Evolutionary conservation across 441 rosid species (phyloP), one percentile per base, ranked within the genome.

Genomic region (Biscutella laevigata): DNA sequence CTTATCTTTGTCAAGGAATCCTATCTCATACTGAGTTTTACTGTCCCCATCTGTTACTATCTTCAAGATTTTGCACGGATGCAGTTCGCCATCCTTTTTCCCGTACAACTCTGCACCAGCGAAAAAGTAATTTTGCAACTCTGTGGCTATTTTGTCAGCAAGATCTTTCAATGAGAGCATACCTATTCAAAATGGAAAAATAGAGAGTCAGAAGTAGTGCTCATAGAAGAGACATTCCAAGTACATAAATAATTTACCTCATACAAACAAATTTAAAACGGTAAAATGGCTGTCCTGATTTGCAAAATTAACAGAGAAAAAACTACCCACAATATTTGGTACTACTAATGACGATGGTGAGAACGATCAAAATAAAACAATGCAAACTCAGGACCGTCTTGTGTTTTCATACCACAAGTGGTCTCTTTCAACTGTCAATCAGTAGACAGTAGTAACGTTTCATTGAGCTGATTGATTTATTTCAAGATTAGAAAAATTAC

Each of bases 151-250:
- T 56, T 59, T 59, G 57, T 80, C 82, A 4, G 95, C 87, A 41
- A 92, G 95, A 68, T 86, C 95, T 73, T 74, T 84, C 74, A 88
- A 64, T 16, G 99, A 67, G 47, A 84, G 86, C 74, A 76, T 84
- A 67, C 95, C 97, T 88, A 69, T 50, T 62, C 55, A 64, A 70
- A 68, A 33, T 32, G 50, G 42, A 26, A 16, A 38, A 45, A 44
- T n/a, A 45, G 34, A 13, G 30, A 22, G 43, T 61, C 8, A 41
- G 36, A 40, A 8, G 37, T 16, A 36, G 17, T 20, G 49, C 34
- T 64, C 14, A 13, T 24, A 32, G 5, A 29, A 5, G 42, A 62
- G 33, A 10, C 25, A 56, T 36, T 29, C 62, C 41, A 36, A 7
- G 7, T 38, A 12, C 13, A 19, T n/a, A 15, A 59, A 7, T 21